A percentile compares a stretch with the other conserved stretches of the same genome.
These are phyloP conservation scores for Triglochin maritima DNA, from an alignment of 106 monocot genomes.

Conservation along the genomic window DNA sequence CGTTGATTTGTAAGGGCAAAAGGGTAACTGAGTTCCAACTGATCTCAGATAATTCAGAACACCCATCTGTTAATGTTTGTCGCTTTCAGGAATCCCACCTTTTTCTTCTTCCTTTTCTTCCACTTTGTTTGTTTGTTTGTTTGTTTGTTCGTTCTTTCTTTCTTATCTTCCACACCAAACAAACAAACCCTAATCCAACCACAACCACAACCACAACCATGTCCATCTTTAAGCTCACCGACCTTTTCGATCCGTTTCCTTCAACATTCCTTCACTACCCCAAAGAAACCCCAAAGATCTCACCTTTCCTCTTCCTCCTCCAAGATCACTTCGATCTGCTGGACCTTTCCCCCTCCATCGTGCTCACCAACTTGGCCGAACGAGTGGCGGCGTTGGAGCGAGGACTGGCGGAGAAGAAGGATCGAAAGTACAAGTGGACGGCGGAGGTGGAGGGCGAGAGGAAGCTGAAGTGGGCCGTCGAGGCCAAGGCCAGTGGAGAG, in stretches of 20 bases:
- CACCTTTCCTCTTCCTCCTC: neutral
- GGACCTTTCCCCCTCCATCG: slow-evolving; percentile 7
- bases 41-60: too few relatives aligned
- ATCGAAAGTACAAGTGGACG: slow-evolving; percentile 82
- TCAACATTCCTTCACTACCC: neutral
- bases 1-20: too few relatives aligned
- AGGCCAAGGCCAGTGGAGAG: slow-evolving; percentile 35
- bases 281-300: slow-evolving; percentile 11
- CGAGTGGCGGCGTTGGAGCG: slow-evolving; percentile 71
- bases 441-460: slow-evolving; percentile 37
- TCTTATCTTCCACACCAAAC: too few relatives aligned
- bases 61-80: too few relatives aligned
- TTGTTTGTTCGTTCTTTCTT: too few relatives aligned
- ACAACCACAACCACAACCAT: too few relatives aligned
- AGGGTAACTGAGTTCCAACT: too few relatives aligned
- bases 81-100: too few relatives aligned
- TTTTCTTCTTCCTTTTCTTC: too few relatives aligned
- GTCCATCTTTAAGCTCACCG: neutral
- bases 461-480: slow-evolving; percentile 48
- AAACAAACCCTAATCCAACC: neutral
- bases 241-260: neutral
- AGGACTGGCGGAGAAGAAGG: slow-evolving; percentile 15
- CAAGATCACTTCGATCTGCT: neutral
- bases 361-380: slow-evolving; percentile 38
- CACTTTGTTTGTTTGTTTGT: too few relatives aligned